Base-by-base conservation (phyloP, 2,329 filamentous ascomycete genomes). In the Alternaria hordeiaustralica region DNA sequence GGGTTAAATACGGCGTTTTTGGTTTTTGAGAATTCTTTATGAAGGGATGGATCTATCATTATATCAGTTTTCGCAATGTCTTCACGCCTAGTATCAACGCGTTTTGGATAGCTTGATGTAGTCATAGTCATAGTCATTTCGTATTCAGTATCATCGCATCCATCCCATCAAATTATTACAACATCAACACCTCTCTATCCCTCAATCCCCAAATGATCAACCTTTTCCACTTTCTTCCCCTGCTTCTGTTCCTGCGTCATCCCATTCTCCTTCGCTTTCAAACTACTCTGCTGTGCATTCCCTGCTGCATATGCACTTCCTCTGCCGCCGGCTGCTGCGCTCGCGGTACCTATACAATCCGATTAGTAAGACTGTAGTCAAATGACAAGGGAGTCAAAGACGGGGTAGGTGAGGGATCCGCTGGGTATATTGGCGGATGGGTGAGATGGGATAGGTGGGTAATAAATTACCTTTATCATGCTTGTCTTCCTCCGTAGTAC, bases 151-250 rank as follows among this genome's bases (percentile, higher is more conserved):
- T 8, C 13, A 33, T 33, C 30, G 3, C 15, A 33, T 13, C 23
- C n/a, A n/a, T n/a, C n/a, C n/a, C n/a, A n/a, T n/a, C n/a, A n/a
- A n/a, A n/a, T n/a, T n/a, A n/a, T n/a, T n/a, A n/a, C n/a, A n/a
- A n/a, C n/a, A n/a, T n/a, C n/a, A 25, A 25, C 11, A 25, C 11
- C 50, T 8, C n/a, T 8, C 7, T 41, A 76, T 6, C 56, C 65
- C 66, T 76, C 76, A 71, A 79, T 75, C 6, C 78, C 78, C 67
- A 79, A 67, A 72, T 80, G 78, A 70, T 80, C 77, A 21, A 78
- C 72, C 62, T 28, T 58, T 60, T 71, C 20, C 55, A 58, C 64
- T 54, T 45, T 63, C 53, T 72, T 63, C 28, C n/a, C 23, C 51
- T 57, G 49, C 57, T 59, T 61, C 43, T 44, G 62, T 58, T 62